Percentiles rank a stretch among this genome's conserved stretches.
Conservation (phyloP, 1,284 basidiomycete species). For the Wallemia ichthyophaga region DNA sequence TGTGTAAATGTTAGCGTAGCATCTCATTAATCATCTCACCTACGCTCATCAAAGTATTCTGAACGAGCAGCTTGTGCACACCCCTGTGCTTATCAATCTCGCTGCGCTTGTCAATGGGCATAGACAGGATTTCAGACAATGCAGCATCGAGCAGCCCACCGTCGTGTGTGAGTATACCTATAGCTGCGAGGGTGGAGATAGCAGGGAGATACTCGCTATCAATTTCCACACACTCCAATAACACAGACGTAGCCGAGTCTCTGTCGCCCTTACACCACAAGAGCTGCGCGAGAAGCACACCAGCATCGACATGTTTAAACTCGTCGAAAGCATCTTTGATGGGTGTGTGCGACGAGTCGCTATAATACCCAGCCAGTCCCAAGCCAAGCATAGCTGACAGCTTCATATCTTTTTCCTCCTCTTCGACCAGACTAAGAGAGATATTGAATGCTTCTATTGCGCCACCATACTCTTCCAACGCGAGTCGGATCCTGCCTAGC, state of each 20-base stretch:
- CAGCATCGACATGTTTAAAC: constrained; percentile 31
- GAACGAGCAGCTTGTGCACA: constrained; percentile 32
- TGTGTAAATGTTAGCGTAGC: background rate
- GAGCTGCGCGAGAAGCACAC: constrained; percentile 41
- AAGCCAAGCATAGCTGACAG: constrained; percentile 19
- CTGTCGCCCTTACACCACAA: constrained; percentile 49
- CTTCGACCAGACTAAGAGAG: constrained; percentile 30
- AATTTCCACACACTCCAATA: constrained; percentile 24
- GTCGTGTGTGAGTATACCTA: constrained; percentile 52
- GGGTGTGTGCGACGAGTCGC: background rate
- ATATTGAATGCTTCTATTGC: constrained; percentile 42
- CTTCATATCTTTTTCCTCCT: constrained; percentile 14
- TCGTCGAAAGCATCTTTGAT: background rate
- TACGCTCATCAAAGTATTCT: constrained; percentile 36
- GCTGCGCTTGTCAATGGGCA: constrained; percentile 30
- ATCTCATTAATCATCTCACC: constrained; percentile 4
- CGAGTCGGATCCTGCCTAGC: constrained; percentile 43
- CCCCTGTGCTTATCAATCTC: constrained; percentile 32
- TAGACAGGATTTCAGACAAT: constrained; percentile 39
- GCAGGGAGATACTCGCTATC: constrained; percentile 44
- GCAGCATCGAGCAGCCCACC: constrained; percentile 57
- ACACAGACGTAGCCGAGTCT: constrained; percentile 38
- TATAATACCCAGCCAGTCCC: background rate
- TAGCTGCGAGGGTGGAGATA: constrained; percentile 51
- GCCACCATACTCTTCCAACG: constrained; percentile 25